Evolutionary conservation across 2,329 filamentous ascomycete genomes (phyloP), one percentile per base, ranked within the genome.

Genomic region (Teratosphaeria viscida): DNA sequence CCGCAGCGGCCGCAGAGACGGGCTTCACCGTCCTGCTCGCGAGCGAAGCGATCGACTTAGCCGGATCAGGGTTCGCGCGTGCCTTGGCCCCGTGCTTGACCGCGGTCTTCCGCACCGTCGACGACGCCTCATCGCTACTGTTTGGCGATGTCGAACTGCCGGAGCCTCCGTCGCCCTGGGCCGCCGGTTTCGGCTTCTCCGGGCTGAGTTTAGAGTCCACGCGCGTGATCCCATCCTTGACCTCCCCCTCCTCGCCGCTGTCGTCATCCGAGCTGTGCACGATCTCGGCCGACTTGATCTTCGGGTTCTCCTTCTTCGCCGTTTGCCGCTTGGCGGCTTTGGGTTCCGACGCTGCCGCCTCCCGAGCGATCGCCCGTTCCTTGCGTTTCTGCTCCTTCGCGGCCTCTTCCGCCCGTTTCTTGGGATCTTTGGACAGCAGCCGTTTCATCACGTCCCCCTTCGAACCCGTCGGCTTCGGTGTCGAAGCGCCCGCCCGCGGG

Each of bases 231-330:
- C 61, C 61, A 8, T 61, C 62, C 55, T 64, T 68, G 37, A 63
- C 64, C 56, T 66, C 67, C 23, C 61, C 64, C 37, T 72, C 78
- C 54, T 76, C 75, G 52, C 64, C 68, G 57, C 67, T 68, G 27
- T 73, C 79, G 57, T 77, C 75, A 56, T 72, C 70, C 11, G 81
- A 82, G 64, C 80, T 78, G 58, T 79, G 74, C 26, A 82, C 78
- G 57, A 77, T 76, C 67, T 82, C 80, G 1, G 77, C 76, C 8
- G 80, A 82, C 67, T 82, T 82, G 71, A 79, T 76, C 65, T 80
- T 73, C 14, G 64, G 60, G 35, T 68, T 77, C 55, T 68, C 69
- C 55, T 76, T 76, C 32, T 68, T 62, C 61, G 59, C 64, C 32
- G 62, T 63, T 63, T 69, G 61, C 59, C 64, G 67, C 60, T 61